These are phyloP conservation scores for Knufia fluminis DNA, from an alignment of 2,329 filamentous ascomycete species.

Conservation along the genomic window DNA sequence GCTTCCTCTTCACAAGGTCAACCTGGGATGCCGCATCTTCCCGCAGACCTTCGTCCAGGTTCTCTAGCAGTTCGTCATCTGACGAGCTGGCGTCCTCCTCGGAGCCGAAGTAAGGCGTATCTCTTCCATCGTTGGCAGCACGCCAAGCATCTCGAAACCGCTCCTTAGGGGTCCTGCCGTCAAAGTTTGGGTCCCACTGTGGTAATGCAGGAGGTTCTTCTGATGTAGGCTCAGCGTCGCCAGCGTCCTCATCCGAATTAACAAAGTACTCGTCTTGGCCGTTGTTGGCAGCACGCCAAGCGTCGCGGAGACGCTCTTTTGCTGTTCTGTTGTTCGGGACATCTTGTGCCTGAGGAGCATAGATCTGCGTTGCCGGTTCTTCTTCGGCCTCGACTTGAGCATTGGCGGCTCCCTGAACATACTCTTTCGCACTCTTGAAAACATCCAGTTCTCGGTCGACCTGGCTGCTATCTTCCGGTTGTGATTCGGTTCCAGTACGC, in stretches of 20 bases:
- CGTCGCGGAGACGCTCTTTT: neutral
- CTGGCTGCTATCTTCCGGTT: neutral
- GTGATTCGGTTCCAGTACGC: conserved; percentile 11
- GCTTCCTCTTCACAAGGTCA: conserved; percentile 3
- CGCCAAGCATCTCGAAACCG: conserved; percentile 3
- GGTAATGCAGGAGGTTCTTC: neutral
- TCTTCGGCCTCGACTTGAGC: neutral
- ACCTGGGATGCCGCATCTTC: neutral
- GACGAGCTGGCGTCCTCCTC: neutral
- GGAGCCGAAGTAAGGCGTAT: neutral
- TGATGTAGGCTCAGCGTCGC: neutral
- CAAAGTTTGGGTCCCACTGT: neutral
- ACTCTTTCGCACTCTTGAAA: conserved; percentile 5
- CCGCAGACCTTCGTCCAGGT: neutral
- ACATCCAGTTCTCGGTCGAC: conserved; percentile 9
- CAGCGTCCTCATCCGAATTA: neutral
- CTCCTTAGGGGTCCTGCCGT: neutral
- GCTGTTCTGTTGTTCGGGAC: neutral
- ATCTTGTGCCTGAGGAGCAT: neutral
- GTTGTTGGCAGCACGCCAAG: neutral
- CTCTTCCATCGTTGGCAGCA: neutral
- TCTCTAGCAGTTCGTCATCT: neutral
- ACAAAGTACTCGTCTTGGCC: neutral
- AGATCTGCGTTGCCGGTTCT: neutral
- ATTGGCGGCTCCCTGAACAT: neutral